Percentiles rank a stretch among this genome's conserved stretches.
Conservation (phyloP, 78 protist species). For the Dictyostelium intermedium region DNA sequence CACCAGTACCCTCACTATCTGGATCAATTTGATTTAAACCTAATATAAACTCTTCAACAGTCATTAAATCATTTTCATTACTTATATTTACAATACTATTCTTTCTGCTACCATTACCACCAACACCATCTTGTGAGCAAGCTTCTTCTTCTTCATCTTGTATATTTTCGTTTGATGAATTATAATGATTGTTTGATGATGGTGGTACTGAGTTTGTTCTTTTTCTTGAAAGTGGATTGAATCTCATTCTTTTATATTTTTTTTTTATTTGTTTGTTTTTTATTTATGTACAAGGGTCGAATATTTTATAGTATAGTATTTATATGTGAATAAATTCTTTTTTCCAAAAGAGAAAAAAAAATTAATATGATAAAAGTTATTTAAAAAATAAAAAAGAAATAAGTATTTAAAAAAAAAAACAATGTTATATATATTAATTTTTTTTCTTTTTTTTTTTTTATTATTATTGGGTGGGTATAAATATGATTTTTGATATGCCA, state of each 20-base stretch:
- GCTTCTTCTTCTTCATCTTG: conserved; percentile 46
- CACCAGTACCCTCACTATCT: neutral
- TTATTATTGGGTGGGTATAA: neutral
- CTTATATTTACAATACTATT: conserved; percentile 1
- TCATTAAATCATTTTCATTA: conserved; percentile 38
- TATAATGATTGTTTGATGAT: neutral
- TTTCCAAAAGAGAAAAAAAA: neutral
- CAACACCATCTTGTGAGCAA: neutral
- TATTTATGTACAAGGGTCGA: neutral
- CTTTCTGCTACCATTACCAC: neutral
- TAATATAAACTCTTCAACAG: conserved; percentile 62
- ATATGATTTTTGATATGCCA: neutral
- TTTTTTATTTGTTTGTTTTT: neutral
- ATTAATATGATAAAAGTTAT: neutral
- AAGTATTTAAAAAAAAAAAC: no score
- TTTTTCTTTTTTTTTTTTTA: neutral
- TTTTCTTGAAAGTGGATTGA: neutral
- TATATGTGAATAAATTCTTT: neutral
- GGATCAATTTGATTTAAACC: neutral
- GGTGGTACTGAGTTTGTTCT: conserved; percentile 1
- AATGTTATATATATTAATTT: neutral
- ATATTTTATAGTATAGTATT: neutral
- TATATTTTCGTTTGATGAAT: neutral
- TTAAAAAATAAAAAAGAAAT: neutral
- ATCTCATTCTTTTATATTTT: conserved; percentile 12